Conservation (phyloP, 2,329 filamentous ascomycete species). For the Microsporum audouinii region DNA sequence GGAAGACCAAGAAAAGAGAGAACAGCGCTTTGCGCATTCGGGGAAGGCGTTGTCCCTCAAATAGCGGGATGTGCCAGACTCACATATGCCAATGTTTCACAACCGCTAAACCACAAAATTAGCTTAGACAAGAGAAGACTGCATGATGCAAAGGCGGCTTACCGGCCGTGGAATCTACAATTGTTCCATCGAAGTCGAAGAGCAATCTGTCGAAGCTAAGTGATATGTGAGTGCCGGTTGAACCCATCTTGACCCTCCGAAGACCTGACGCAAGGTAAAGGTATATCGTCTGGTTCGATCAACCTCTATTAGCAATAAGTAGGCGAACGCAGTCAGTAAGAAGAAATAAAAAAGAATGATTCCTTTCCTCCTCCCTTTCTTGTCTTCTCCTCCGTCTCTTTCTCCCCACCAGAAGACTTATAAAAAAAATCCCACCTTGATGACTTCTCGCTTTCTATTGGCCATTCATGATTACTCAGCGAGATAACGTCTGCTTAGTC, state of each 20-base stretch:
- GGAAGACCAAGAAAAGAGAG: background rate
- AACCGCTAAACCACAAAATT: conserved; percentile 41
- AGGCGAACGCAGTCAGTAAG: background rate
- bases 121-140: conserved; percentile 17
- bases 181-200: conserved; percentile 40
- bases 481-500: background rate
- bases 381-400: background rate
- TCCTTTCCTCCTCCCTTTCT: background rate
- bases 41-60: background rate
- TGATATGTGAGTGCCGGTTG: conserved; percentile 26
- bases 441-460: background rate
- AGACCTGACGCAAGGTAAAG: background rate
- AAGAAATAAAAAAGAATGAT: background rate
- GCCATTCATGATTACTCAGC: background rate
- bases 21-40: background rate
- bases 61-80: conserved; percentile 18
- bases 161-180: conserved; percentile 39
- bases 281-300: background rate
- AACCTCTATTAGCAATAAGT: background rate
- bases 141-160: conserved; percentile 11
- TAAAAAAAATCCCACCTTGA: background rate
- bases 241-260: conserved; percentile 10
- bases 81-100: conserved; percentile 53
- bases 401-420: background rate
- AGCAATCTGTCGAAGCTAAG: conserved; percentile 34